These are phyloP conservation scores for Lentinula guzmanii DNA, from an alignment of 768 basidiomycete species.

Conservation along the genomic window DNA sequence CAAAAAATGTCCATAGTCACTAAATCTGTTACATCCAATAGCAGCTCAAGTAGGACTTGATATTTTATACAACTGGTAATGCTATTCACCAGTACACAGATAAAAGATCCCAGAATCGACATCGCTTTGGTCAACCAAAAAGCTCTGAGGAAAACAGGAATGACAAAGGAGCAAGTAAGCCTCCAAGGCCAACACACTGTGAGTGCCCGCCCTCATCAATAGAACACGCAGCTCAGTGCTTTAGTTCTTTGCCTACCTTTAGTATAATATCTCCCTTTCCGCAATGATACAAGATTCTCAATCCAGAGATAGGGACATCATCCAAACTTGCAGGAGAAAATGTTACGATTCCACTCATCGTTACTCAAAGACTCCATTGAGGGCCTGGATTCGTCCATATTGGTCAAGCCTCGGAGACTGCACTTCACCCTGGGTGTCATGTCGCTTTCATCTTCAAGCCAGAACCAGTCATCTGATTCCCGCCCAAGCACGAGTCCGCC, in stretches of 20 bases:
- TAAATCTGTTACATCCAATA: neutral
- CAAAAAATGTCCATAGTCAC: neutral
- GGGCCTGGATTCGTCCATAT: conserved; percentile 57
- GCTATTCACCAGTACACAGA: neutral
- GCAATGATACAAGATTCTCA: neutral
- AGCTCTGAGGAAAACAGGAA: neutral
- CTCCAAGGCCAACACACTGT: conserved; percentile 3
- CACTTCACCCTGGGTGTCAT: conserved; percentile 77
- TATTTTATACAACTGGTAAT: neutral
- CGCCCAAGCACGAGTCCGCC: neutral
- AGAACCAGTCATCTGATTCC: neutral
- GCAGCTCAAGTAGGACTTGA: neutral
- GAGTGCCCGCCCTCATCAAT: neutral
- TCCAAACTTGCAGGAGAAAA: conserved; percentile 23
- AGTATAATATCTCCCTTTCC: neutral
- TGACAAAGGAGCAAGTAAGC: neutral
- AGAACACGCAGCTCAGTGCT: neutral
- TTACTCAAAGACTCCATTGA: conserved; percentile 36
- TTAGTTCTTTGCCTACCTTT: conserved; percentile 5
- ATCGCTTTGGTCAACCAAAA: neutral
- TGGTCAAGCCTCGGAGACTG: conserved; percentile 52
- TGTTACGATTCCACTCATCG: conserved; percentile 32
- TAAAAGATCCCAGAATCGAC: neutral
- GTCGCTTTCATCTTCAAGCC: conserved; percentile 30
- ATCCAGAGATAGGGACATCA: conserved; percentile 32